These are phyloP conservation scores for Zelopaecilomyces penicillatus DNA, from an alignment of 2,329 filamentous ascomycete species.

Conservation along the genomic window DNA sequence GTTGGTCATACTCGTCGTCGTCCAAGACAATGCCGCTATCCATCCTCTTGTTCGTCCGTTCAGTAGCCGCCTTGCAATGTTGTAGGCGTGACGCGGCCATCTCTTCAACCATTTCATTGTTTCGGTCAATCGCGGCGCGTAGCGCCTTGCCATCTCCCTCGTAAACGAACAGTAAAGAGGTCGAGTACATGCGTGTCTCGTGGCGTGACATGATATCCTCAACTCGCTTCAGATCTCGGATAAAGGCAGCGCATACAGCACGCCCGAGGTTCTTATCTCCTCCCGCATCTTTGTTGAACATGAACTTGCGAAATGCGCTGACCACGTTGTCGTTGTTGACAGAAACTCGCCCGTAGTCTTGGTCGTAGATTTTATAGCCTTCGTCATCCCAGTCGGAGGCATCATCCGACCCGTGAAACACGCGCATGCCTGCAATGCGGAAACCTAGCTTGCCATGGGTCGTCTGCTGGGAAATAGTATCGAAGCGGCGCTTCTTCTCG, in stretches of 20 bases:
- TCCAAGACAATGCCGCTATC: conserved; percentile 48
- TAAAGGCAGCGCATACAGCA: conserved; percentile 46
- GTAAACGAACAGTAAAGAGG: conserved; percentile 54
- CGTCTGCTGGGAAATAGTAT: conserved; percentile 49
- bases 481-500: conserved; percentile 52
- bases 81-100: conserved; percentile 21
- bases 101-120: conserved; percentile 42
- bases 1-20: conserved; percentile 30
- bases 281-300: conserved; percentile 51
- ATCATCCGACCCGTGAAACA: conserved; percentile 49
- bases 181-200: conserved; percentile 57
- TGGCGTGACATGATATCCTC: conserved; percentile 44
- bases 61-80: conserved; percentile 18
- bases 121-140: conserved; percentile 44
- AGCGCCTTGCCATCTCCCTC: conserved; percentile 54
- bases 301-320: conserved; percentile 46
- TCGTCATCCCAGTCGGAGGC: conserved; percentile 43
- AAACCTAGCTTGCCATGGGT: conserved; percentile 55
- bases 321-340: conserved; percentile 47
- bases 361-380: conserved; percentile 52
- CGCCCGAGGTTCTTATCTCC: conserved; percentile 51
- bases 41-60: conserved; percentile 36
- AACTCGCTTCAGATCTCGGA: conserved; percentile 43
- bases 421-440: conserved; percentile 57
- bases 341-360: conserved; percentile 48